phyloP scores from a whole-genome alignment of 148 eudicot genomes.

The Rhododendron henanense region DNA sequence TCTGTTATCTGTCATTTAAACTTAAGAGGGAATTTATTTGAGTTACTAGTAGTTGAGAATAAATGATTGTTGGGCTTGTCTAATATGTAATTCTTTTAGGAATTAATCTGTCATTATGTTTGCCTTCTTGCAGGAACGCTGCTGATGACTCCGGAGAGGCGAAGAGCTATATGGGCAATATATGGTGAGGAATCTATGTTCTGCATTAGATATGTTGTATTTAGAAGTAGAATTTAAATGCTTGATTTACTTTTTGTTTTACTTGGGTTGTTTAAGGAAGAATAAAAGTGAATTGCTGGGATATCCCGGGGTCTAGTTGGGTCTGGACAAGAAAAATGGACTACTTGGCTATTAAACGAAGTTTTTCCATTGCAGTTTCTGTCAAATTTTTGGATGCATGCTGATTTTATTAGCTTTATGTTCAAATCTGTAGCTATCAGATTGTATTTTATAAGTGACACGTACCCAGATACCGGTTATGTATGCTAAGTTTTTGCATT shows the following conservation, averaged over 20 bases:
- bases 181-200: slow-evolving; percentile 49
- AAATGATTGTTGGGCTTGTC: slow-evolving; percentile 14
- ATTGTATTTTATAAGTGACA: background rate
- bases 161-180: slow-evolving; percentile 96
- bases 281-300: background rate
- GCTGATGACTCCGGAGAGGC: slow-evolving; percentile 90
- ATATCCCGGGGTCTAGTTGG: background rate
- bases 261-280: background rate
- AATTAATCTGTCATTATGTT: background rate
- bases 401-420: background rate
- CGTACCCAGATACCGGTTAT: background rate
- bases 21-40: background rate
- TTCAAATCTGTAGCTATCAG: background rate
- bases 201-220: background rate
- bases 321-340: background rate
- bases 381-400: background rate
- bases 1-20: background rate
- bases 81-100: background rate
- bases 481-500: background rate
- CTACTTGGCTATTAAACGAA: background rate
- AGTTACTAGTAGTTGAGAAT: background rate
- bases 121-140: slow-evolving; percentile 58
- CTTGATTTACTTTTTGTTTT: background rate
- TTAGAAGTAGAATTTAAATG: background rate
- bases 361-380: background rate